Percentiles rank a stretch among this genome's conserved stretches.
Conservation (phyloP, 2,329 filamentous ascomycete species). For the Fusarium sp. region DNA sequence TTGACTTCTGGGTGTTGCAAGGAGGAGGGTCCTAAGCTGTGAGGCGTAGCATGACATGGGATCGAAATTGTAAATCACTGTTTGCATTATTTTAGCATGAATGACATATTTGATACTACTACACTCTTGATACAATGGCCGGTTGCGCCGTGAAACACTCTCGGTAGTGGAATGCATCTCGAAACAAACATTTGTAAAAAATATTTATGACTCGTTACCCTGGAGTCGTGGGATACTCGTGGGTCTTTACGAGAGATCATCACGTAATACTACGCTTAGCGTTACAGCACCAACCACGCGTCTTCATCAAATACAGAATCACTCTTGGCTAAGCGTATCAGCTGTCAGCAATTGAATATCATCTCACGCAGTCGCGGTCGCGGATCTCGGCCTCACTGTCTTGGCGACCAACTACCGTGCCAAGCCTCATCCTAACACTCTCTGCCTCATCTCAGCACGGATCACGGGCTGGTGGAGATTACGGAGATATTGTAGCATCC, state of each 20-base stretch:
- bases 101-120: no score
- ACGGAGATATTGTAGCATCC: neutral
- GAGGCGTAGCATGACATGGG: rapidly evolving
- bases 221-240: neutral
- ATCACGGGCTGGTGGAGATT: neutral
- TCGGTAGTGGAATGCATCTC: rapidly evolving
- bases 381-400: neutral
- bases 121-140: neutral
- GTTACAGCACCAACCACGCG: no score
- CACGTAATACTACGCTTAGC: neutral
- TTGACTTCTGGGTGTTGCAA: conserved; percentile 14
- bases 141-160: neutral
- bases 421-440: neutral
- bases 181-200: neutral
- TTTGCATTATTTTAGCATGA: neutral
- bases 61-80: neutral
- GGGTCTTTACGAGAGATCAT: neutral
- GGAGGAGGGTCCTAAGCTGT: conserved; percentile 6
- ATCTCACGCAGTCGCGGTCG: neutral
- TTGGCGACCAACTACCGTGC: neutral
- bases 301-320: no score
- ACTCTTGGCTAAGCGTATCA: no score
- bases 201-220: neutral
- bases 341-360: no score
- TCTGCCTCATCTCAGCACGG: neutral